These are phyloP conservation scores for Calonectria leucothoes DNA, from an alignment of 2,329 filamentous ascomycete genomes.

Conservation along the genomic window DNA sequence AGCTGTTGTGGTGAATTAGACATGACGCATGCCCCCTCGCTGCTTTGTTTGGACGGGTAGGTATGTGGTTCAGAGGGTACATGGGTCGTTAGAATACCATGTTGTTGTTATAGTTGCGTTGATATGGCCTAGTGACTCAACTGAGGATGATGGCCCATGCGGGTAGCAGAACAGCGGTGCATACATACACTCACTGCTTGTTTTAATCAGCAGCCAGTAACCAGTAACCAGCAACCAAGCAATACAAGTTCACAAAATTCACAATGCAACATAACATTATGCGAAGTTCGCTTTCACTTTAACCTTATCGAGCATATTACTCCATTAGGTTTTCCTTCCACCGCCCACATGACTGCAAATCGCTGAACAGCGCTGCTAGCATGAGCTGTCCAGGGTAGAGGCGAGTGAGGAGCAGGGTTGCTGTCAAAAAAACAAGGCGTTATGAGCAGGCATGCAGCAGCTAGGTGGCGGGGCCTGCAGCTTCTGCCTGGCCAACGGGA, in stretches of 20 bases:
- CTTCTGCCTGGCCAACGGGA: slow-evolving; percentile 4
- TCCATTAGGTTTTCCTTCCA: neutral
- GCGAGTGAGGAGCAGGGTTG: neutral
- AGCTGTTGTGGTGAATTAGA: neutral
- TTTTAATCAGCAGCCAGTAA: too few species aligned
- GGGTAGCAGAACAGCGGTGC: neutral
- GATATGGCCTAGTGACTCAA: neutral
- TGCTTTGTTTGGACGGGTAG: too few species aligned
- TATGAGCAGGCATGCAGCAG: neutral
- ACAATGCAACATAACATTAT: neutral
- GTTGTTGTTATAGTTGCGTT: neutral
- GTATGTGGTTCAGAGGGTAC: too few species aligned
- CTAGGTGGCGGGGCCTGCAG: neutral
- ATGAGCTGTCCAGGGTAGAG: neutral
- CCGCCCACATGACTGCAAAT: neutral
- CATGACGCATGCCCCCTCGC: neutral
- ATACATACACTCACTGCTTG: too few species aligned
- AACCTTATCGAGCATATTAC: neutral
- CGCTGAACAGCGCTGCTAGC: neutral
- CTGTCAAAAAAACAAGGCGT: slow-evolving; percentile 8
- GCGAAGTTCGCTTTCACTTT: neutral
- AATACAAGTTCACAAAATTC: neutral
- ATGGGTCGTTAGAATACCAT: neutral
- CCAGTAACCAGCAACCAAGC: neutral
- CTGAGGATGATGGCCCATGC: neutral